Evolutionary conservation across 2,329 filamentous ascomycete genomes (phyloP), one percentile per base, ranked within the genome.

Genomic region (Pseudocercospora eumusae): DNA sequence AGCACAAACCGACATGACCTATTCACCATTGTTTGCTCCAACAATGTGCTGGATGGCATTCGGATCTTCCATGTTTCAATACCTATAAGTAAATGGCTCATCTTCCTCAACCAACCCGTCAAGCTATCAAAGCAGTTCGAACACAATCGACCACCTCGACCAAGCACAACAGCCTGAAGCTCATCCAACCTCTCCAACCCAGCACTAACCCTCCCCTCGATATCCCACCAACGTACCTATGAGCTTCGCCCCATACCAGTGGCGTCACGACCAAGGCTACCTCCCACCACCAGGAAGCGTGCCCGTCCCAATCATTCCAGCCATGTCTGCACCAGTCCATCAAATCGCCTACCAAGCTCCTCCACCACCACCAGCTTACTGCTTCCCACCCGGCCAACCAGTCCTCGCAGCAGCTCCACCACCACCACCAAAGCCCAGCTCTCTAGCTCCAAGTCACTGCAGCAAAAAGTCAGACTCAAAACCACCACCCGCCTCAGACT

Each of bases 231-330:
- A 47, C 15, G 52, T 50, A 31, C 58, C 59, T 45, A 68, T 69
- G 68, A 65, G 59, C 54, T 67, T 66, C 62, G 61, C 67, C n/a
- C 67, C 68, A 20, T 70, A 68, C 61, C 64, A 64, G 49, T 71
- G 69, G 69, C 68, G 66, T 59, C 66, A 64, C 54, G 59, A 61
- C 31, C 33, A 61, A 36, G 68, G 64, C 50, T 70, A 69, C 45
- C 64, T 69, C 57, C 66, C 66, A 40, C 62, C 64, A 47, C 50
- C 63, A 59, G 63, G 60, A 27, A 47, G 56, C 25, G 47, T 63
- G 21, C 61, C 61, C 28, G 25, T 57, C 18, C 57, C 61, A n/a
- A 25, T 63, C 57, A 56, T 45, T 11, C 33, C 57, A 31, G 33
- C 33, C 2, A 55, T 59, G 49, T 23, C 52, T 10, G 33, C 25